Percentiles rank a stretch among this genome's conserved stretches.
Conservation (phyloP, 805 yeast species). For the Candida bentonensis region DNA sequence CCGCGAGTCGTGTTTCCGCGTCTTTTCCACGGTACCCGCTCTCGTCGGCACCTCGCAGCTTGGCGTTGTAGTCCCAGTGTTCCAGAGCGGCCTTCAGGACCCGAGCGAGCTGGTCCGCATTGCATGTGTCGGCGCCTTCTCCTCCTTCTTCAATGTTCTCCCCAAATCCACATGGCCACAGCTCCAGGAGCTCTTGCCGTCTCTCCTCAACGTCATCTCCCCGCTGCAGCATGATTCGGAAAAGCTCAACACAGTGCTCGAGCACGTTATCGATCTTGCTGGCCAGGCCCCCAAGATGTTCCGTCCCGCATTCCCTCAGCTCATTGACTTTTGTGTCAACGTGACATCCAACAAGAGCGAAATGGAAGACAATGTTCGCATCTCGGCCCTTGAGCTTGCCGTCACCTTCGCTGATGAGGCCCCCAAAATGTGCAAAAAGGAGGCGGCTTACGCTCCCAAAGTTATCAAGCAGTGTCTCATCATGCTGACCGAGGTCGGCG, state of each 20-base stretch:
- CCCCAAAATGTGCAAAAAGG: conserved; percentile 86
- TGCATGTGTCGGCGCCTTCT: conserved; percentile 85
- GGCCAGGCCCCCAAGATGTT: conserved; percentile 92
- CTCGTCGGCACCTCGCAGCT: conserved; percentile 49
- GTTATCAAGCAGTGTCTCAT: conserved; percentile 62
- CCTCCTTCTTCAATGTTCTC: conserved; percentile 68
- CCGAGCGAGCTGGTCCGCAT: conserved; percentile 70
- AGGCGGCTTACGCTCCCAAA: conserved; percentile 53
- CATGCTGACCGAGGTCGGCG: conserved; percentile 86
- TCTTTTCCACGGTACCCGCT: conserved; percentile 73
- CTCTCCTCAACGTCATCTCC: conserved; percentile 74
- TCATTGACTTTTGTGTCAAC: conserved; percentile 71
- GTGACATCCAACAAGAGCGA: conserved; percentile 67
- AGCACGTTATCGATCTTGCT: conserved; percentile 77
- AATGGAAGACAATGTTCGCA: conserved; percentile 63
- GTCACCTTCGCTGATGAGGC: conserved; percentile 88
- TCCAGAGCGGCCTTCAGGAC: conserved; percentile 73
- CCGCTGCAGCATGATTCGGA: conserved; percentile 68
- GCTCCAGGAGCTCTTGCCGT: conserved; percentile 69
- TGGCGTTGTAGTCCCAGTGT: conserved; percentile 44
- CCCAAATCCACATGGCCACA: conserved; percentile 70
- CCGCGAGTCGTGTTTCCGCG: conserved; percentile 85
- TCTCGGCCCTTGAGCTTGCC: conserved; percentile 76
- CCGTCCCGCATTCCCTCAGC: conserved; percentile 77
- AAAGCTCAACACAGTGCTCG: conserved; percentile 78